Evolutionary conservation across 2,329 filamentous ascomycete species (phyloP).

Genomic region (Fusarium hostae): DNA sequence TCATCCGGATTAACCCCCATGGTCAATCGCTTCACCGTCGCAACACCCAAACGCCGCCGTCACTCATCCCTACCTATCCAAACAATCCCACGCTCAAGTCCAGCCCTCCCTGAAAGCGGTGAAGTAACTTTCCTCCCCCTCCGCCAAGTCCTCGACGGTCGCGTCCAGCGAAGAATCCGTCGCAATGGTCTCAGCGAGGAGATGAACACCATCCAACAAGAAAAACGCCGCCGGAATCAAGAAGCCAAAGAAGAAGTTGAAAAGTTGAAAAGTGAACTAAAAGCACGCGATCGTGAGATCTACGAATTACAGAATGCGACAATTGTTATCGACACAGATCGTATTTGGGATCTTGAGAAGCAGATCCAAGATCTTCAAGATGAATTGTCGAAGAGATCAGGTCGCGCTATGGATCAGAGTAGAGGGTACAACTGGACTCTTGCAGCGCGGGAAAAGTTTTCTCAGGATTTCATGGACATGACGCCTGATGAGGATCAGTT

Average conservation of each 20-base stretch:
- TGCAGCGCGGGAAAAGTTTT: conserved; percentile 60
- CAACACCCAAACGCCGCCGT: conserved; percentile 53
- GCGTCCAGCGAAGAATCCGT: conserved; percentile 66
- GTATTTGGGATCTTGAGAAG: conserved; percentile 55
- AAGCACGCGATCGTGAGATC: conserved; percentile 63
- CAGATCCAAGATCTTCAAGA: conserved; percentile 52
- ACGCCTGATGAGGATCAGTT: conserved; percentile 55
- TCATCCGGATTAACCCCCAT: conserved; percentile 68
- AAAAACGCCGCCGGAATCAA: conserved; percentile 55
- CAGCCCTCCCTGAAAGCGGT: conserved; percentile 46
- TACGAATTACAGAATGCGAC: conserved; percentile 63
- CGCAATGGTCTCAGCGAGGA: conserved; percentile 68
- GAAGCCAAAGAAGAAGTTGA: conserved; percentile 60
- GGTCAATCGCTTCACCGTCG: conserved; percentile 62
- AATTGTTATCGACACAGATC: conserved; percentile 59
- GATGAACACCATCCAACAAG: conserved; percentile 63
- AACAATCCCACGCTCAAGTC: conserved; percentile 29
- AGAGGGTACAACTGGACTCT: conserved; percentile 62
- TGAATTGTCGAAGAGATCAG: conserved; percentile 46
- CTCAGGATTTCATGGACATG: conserved; percentile 56
- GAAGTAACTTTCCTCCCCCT: conserved; percentile 58
- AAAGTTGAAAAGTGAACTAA: conserved; percentile 60
- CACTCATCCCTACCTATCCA: conserved; percentile 58
- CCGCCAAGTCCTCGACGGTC: conserved; percentile 66
- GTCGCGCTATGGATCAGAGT: conserved; percentile 36